Conservation (phyloP, 176 grass and related monocot genomes). For the Pontederia paniculata region DNA sequence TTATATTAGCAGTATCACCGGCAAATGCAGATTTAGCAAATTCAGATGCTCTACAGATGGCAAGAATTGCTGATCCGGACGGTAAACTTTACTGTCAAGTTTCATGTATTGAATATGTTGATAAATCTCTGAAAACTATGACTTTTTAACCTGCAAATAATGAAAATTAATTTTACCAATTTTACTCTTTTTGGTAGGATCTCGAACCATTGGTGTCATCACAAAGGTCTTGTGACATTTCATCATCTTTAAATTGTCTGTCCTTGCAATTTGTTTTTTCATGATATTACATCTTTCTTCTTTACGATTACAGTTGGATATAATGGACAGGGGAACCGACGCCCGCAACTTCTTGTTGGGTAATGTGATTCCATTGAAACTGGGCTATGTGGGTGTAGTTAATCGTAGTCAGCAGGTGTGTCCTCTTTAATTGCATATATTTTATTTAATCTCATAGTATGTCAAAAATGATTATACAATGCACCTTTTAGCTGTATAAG, state of each 20-base stretch:
- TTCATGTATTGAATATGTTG: not conserved
- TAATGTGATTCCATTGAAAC: constrained; percentile 78
- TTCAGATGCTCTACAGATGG: constrained; percentile 86
- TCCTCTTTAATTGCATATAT: constrained; percentile 15
- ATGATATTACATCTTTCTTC: constrained; percentile 24
- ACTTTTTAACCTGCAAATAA: not conserved
- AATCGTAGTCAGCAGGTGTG: constrained; percentile 95
- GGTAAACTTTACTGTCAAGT: constrained; percentile 28
- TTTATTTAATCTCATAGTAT: not conserved
- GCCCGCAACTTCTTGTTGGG: constrained; percentile 83
- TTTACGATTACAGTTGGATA: constrained; percentile 62
- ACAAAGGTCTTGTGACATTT: constrained; percentile 53
- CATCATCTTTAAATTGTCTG: not conserved
- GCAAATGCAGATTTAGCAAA: constrained; percentile 95
- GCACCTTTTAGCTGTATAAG: too few relatives aligned
- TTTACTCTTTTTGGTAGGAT: constrained; percentile 35
- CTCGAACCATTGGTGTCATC: constrained; percentile 92
- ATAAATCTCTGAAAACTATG: not conserved
- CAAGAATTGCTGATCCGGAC: constrained; percentile 86
- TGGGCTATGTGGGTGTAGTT: constrained; percentile 86
- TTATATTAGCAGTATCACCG: constrained; percentile 83
- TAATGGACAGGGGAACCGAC: constrained; percentile 98
- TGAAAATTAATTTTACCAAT: not conserved
- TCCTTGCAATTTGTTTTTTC: constrained; percentile 12
- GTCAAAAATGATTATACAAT: not conserved